Percentiles rank a stretch among this genome's conserved stretches.
These are phyloP conservation scores for Cyberlindnera maritima DNA, from an alignment of 805 yeast genomes.

Conservation along the genomic window DNA sequence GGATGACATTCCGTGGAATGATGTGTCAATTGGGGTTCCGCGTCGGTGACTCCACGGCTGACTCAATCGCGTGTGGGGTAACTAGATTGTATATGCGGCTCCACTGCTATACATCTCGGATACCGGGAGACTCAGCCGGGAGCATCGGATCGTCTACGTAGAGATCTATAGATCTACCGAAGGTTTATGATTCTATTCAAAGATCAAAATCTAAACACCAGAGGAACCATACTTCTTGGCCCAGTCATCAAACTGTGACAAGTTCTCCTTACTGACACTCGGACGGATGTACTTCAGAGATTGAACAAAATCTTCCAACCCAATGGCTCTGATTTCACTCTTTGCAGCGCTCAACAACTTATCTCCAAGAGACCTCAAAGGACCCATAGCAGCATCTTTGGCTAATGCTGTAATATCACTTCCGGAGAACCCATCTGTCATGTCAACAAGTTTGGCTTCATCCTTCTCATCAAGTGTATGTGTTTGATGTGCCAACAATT, in stretches of 20 bases:
- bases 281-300: constrained; percentile 82
- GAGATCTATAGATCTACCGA: too few species aligned
- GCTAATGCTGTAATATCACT: constrained; percentile 94
- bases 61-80: too few species aligned
- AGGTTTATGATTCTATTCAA: too few species aligned
- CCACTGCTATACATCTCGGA: too few species aligned
- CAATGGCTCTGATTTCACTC: constrained; percentile 76
- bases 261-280: constrained; percentile 81
- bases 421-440: constrained; percentile 89
- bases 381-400: constrained; percentile 98
- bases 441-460: constrained; percentile 51
- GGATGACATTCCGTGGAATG: too few species aligned
- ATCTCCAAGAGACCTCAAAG: constrained; percentile 87
- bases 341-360: constrained; percentile 65
- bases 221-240: constrained; percentile 83
- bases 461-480: constrained; percentile 67
- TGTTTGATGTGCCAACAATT: constrained; percentile 64
- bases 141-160: too few species aligned
- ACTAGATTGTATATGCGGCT: too few species aligned
- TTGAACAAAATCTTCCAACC: constrained; percentile 67
- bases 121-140: too few species aligned
- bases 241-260: constrained; percentile 83
- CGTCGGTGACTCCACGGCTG: too few species aligned
- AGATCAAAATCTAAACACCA: too few species aligned
- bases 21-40: too few species aligned